Evolutionary conservation across 75 land plant species (phyloP), one percentile per base, ranked within the genome.

Genomic region (Gnetum montanum): DNA sequence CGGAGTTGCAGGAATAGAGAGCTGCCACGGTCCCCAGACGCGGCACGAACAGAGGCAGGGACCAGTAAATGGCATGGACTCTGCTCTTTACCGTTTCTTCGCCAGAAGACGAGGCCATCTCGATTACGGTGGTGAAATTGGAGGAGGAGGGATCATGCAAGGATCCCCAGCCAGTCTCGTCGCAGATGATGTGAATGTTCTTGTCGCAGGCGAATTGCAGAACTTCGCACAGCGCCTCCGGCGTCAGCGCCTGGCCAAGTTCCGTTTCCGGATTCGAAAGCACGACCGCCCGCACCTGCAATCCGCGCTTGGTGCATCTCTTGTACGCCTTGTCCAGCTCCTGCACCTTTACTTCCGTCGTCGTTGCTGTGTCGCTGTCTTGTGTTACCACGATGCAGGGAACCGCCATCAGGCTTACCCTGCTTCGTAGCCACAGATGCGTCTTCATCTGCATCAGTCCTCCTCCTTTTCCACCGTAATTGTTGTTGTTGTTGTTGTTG

Each of bases 131-230:
- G 4, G 74, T 71, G 70, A 93, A 93, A 49, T 75, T 66, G 12
- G 54, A 59, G 2, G 30, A 66, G 12, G 54, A 59, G 2, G 30
- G 66, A 24, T 70, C 76, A 67, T 58, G 67, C 0, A 53, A 59
- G 27, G 86, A 84, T 4, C 78, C 94, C 8, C 84, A 86, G 59
- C 74, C 84, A 41, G 84, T 62, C 59, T 93, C 98, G 73, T 89
- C 90, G 45, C 64, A 75, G 8, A 89, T 78, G 11, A 89, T 35
- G 62, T 89, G 90, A 28, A 89, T 81, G 30, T 78, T 72, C 49
- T 81, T 81, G 47, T 68, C 80, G 44, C 46, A 50, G 8, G 69
- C 80, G 73, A 89, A 89, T 46, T 75, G 52, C 15, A 76, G 35
- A 20, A 90, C 52, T 43, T 36, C 38, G 18, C 49, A 40, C 26